These are phyloP conservation scores for Talaromyces sp. DNA, from an alignment of 2,329 filamentous ascomycete genomes.

Conservation along the genomic window DNA sequence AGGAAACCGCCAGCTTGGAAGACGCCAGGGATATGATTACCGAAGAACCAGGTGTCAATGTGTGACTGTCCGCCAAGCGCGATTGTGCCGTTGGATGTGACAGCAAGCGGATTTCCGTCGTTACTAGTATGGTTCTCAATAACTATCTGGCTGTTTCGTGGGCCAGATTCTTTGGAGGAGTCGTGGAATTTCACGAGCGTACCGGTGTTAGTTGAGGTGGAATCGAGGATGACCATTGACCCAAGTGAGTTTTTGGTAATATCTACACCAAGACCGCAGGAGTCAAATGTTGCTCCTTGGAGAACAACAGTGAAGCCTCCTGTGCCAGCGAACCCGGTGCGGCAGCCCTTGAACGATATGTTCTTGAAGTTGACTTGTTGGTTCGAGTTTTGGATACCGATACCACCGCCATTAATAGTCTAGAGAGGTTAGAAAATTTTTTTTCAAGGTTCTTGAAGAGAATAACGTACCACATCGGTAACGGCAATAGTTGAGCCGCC, in stretches of 20 bases:
- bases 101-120: constrained; percentile 15
- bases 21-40: constrained; percentile 22
- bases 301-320: constrained; percentile 23
- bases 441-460: not conserved
- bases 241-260: constrained; percentile 12
- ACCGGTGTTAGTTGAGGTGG: constrained; percentile 12
- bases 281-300: constrained; percentile 16
- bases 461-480: constrained; percentile 21
- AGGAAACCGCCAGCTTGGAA: not conserved
- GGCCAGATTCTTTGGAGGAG: constrained; percentile 21
- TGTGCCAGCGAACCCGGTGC: constrained; percentile 45
- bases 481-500: constrained; percentile 13
- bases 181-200: constrained; percentile 13
- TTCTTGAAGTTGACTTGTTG: constrained; percentile 40
- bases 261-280: constrained; percentile 14
- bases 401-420: constrained; percentile 21
- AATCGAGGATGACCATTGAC: constrained; percentile 16
- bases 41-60: constrained; percentile 26
- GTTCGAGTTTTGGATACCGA: constrained; percentile 27
- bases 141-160: constrained; percentile 25
- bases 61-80: constrained; percentile 16
- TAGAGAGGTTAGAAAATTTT: not conserved
- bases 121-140: constrained; percentile 26
- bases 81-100: constrained; percentile 20
- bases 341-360: constrained; percentile 57